These are phyloP conservation scores for Lachancea lanzarotensis DNA, from an alignment of 805 yeast species.

Conservation along the genomic window DNA sequence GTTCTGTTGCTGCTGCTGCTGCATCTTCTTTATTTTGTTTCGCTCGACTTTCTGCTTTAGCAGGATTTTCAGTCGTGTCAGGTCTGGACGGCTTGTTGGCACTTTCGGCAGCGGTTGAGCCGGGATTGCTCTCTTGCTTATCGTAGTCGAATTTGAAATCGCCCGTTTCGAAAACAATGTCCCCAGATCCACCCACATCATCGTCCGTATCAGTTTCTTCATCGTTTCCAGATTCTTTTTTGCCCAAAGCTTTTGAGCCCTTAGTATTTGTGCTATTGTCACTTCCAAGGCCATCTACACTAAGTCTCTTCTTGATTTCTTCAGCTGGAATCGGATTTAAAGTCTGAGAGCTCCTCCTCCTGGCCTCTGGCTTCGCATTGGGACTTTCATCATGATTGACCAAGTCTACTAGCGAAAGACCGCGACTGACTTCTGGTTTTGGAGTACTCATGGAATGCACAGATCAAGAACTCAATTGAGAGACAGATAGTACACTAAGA, in stretches of 20 bases:
- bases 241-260: background rate
- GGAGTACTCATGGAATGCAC: conserved; percentile 5
- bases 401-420: conserved; percentile 31
- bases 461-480: background rate
- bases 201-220: conserved; percentile 34
- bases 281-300: conserved; percentile 3
- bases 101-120: background rate
- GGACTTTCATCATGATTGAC: conserved; percentile 30
- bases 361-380: conserved; percentile 11
- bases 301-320: conserved; percentile 5
- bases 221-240: conserved; percentile 7
- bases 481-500: too few species aligned
- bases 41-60: conserved; percentile 3
- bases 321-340: conserved; percentile 7
- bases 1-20: background rate
- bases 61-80: background rate
- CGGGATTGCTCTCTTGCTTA: conserved; percentile 20
- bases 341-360: conserved; percentile 12
- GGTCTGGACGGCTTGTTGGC: background rate
- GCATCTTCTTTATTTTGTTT: background rate
- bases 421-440: conserved; percentile 23
- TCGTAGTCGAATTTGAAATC: conserved; percentile 28
- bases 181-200: conserved; percentile 19
- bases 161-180: conserved; percentile 20
- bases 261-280: background rate